A percentile compares a stretch with the other conserved stretches of the same genome.
Conservation (phyloP, 1,284 basidiomycete genomes). For the Leccinum ponderosum region DNA sequence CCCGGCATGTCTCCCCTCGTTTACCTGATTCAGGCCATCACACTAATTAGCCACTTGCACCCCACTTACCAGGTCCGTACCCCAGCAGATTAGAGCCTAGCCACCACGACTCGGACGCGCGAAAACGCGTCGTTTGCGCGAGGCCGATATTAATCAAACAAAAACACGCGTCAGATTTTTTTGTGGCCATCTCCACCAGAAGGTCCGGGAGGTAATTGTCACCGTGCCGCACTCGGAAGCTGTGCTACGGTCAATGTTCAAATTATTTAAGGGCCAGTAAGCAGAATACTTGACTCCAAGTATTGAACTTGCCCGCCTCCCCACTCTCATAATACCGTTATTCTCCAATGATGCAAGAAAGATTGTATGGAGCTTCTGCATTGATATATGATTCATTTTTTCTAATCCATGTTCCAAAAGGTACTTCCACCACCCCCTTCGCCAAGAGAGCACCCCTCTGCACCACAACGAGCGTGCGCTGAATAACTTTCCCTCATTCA, state of each 20-base stretch:
- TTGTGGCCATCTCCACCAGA: neutral
- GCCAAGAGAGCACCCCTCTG: neutral
- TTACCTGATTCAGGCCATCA: neutral
- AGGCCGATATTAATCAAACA: neutral
- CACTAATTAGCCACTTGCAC: neutral
- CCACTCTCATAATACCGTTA: neutral
- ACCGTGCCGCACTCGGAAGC: conserved; percentile 4
- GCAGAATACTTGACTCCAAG: neutral
- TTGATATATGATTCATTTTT: neutral
- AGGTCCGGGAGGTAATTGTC: neutral
- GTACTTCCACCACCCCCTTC: neutral
- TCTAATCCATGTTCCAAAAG: conserved; percentile 12
- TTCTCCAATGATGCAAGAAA: conserved; percentile 13
- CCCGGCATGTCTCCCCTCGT: neutral
- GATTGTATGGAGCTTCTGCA: conserved; percentile 6
- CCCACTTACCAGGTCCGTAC: neutral
- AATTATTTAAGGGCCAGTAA: conserved; percentile 9
- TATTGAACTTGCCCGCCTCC: neutral
- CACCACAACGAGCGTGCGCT: neutral
- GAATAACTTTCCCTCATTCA: neutral
- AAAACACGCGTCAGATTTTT: neutral
- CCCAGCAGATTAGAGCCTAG: neutral
- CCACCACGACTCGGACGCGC: neutral
- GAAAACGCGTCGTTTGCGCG: neutral
- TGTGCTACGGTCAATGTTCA: conserved; percentile 14